phyloP scores from a whole-genome alignment of 1,284 basidiomycete genomes.

The Leucoagaricus sp. region DNA sequence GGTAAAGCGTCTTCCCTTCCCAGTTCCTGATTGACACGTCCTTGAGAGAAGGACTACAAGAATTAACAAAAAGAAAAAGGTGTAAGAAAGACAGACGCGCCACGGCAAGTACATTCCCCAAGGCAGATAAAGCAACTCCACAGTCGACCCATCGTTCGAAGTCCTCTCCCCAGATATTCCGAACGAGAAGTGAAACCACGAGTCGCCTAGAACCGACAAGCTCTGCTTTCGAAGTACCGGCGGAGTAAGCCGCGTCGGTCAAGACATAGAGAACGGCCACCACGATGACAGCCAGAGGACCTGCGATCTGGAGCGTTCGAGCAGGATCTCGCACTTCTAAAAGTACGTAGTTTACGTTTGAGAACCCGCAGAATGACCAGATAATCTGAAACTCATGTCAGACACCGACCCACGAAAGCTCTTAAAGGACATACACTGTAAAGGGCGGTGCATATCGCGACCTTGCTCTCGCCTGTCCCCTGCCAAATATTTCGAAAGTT shows the following conservation, averaged over 20 bases:
- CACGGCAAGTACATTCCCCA: constrained; percentile 54
- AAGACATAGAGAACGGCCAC: constrained; percentile 37
- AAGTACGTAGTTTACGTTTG: constrained; percentile 40
- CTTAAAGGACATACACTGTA: constrained; percentile 33
- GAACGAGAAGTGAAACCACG: constrained; percentile 43
- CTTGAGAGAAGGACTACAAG: constrained; percentile 33
- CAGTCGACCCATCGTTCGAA: constrained; percentile 48
- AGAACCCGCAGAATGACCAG: constrained; percentile 35
- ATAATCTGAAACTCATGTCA: too few relatives aligned
- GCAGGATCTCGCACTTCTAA: constrained; percentile 37
- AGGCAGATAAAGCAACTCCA: constrained; percentile 53
- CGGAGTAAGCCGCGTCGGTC: constrained; percentile 40
- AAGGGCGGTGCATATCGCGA: constrained; percentile 28
- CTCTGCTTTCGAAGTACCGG: constrained; percentile 37
- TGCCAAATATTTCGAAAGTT: constrained; percentile 27
- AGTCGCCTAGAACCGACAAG: constrained; percentile 32
- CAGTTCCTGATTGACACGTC: constrained; percentile 40
- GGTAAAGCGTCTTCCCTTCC: constrained; percentile 39
- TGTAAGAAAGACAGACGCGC: constrained; percentile 19
- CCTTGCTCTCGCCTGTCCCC: constrained; percentile 30
- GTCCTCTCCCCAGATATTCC: constrained; percentile 51
- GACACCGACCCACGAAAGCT: too few relatives aligned
- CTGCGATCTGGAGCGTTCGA: constrained; percentile 35
- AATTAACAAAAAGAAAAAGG: not conserved
- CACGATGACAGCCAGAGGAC: constrained; percentile 33